phyloP scores from a whole-genome alignment of 345 rosid species.

The Salix caprea region DNA sequence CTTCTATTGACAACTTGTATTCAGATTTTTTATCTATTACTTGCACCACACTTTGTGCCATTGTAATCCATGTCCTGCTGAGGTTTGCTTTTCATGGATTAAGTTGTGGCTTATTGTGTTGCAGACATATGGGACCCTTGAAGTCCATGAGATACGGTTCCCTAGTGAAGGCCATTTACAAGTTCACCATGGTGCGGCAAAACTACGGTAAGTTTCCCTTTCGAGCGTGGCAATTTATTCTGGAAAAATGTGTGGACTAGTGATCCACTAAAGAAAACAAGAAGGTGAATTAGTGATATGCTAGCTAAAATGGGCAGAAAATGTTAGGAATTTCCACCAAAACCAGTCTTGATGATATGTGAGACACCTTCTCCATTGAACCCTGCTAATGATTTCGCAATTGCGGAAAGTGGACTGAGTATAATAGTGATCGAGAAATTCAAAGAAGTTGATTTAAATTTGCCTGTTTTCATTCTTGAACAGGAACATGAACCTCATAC shows the following conservation, averaged over 20 bases:
- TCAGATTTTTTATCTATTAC: neutral
- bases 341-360: neutral
- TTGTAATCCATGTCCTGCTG: neutral
- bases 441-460: neutral
- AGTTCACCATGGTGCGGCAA: conserved; percentile 68
- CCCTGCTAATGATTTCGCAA: neutral
- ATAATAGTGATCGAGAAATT: neutral
- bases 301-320: neutral
- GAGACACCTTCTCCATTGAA: neutral
- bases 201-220: conserved; percentile 58
- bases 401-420: neutral
- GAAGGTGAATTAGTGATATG: neutral
- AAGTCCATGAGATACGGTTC: conserved; percentile 62
- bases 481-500: conserved; percentile 9
- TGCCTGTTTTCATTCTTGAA: neutral
- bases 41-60: neutral
- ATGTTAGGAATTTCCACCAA: neutral
- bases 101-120: conserved; percentile 9
- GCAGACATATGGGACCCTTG: conserved; percentile 84
- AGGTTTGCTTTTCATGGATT: conserved; percentile 4
- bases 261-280: neutral
- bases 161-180: conserved; percentile 65
- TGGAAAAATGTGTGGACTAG: neutral
- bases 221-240: no score
- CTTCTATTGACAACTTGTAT: neutral